A percentile compares a stretch with the other conserved stretches of the same genome.
phyloP scores from a whole-genome alignment of 768 basidiomycete species.

The Lentinus brumalis region DNA sequence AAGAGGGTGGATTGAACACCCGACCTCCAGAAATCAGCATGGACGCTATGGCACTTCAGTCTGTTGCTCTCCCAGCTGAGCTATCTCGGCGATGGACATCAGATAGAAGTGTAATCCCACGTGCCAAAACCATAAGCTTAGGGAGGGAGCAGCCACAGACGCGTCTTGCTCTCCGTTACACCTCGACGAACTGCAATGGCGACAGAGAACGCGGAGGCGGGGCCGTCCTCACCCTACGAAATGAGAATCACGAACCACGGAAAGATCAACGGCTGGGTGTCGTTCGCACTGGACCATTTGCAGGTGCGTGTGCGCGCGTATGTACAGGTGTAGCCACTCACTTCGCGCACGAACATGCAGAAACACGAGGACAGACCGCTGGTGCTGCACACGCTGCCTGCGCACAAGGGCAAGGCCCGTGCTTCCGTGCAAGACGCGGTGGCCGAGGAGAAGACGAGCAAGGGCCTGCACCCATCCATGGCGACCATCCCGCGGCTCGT shows the following conservation, averaged over 20 bases:
- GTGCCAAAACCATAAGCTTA: no score
- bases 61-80: constrained; percentile 40
- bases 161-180: no score
- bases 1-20: no score
- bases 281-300: constrained; percentile 40
- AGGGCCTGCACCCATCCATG: constrained; percentile 38
- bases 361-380: constrained; percentile 50
- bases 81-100: constrained; percentile 35
- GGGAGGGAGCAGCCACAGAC: no score
- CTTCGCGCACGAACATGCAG: constrained; percentile 31
- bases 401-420: constrained; percentile 12
- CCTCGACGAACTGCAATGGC: no score
- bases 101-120: no score
- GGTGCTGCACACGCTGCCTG: constrained; percentile 62
- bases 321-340: neutral
- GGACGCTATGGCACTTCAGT: constrained; percentile 29
- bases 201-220: constrained; percentile 3
- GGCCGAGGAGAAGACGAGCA: neutral
- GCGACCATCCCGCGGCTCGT: constrained; percentile 62
- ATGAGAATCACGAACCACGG: constrained; percentile 41
- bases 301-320: constrained; percentile 26
- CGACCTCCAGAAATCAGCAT: no score
- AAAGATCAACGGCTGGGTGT: constrained; percentile 38
- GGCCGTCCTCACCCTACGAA: constrained; percentile 26
- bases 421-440: neutral